Base-by-base conservation (phyloP, 2,329 filamentous ascomycete species). In the Fusarium buharicum region DNA sequence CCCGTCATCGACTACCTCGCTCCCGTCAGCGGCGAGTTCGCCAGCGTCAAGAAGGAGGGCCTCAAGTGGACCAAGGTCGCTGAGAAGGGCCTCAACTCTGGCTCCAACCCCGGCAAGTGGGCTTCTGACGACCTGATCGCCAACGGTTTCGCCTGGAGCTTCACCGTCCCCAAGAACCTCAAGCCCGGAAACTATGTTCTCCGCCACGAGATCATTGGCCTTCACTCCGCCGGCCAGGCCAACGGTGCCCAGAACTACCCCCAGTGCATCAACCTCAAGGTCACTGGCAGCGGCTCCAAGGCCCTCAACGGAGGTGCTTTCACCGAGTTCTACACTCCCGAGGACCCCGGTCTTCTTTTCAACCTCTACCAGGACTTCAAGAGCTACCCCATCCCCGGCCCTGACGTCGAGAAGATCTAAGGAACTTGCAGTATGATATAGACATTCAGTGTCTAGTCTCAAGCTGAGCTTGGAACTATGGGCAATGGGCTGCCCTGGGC, bases 1-100 rank as follows among this genome's bases (percentile, higher is more conserved):
- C 86, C 86, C 16, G 79, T 88, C 64, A 79, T 87, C 64, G 82
- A 82, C 71, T 88, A 88, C 77, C 75, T 88, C 33, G 86, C 86
- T 55, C 78, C 80, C 62, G 77, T 80, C 43, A 59, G 57, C 17
- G 81, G 79, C 24, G 82, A 86, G 70, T 87, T 84, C 70, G 74
- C 79, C 18, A 75, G 75, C 7, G 81, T 82, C 50, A 80, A 82
- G 74, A 83, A 85, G 75, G 73, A 72, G 6, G 69, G 72, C 16
- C 79, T 88, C 33, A 71, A 80, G 59, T 88, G 82, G 74, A 83
- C 85, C 79, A 89, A 89, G 81, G 83, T 89, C 54, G 79, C 80
- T 24, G 78, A 82, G 64, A 75, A 73, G 22, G 86, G 86, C 50
- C 78, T 86, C 38, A 74, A 81, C 55, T 76, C 78, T 49, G 80